Percentiles rank a stretch among this genome's conserved stretches.
phyloP scores from a whole-genome alignment of 2,329 filamentous ascomycete species.

The Fusarium floridanum region DNA sequence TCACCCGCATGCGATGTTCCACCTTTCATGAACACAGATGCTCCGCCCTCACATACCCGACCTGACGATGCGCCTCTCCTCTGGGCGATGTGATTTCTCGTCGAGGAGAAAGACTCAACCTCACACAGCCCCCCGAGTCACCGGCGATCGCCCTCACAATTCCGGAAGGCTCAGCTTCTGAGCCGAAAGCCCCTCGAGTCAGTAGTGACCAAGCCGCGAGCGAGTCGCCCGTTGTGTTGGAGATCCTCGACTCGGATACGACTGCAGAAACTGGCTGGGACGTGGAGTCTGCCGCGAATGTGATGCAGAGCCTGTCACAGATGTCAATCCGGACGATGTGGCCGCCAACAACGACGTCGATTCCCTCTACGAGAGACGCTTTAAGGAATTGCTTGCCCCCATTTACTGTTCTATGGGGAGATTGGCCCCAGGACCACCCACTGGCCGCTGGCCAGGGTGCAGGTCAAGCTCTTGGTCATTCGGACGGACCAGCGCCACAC shows the following conservation, averaged over 20 bases:
- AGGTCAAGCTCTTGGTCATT: neutral
- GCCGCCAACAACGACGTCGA: neutral
- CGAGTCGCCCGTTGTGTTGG: neutral
- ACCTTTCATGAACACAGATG: neutral
- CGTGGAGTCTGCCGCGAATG: neutral
- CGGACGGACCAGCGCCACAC: neutral
- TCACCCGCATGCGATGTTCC: neutral
- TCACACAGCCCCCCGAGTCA: neutral
- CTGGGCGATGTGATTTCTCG: neutral
- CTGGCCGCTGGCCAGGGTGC: neutral
- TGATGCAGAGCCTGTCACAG: no score
- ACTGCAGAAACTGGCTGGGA: neutral
- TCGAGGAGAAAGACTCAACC: neutral
- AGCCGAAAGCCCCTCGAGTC: neutral
- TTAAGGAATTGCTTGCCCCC: neutral
- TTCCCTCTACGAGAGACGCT: neutral
- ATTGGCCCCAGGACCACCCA: neutral
- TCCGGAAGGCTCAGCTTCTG: neutral
- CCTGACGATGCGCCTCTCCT: neutral
- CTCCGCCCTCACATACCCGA: neutral
- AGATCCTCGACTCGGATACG: neutral
- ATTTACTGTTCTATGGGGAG: neutral
- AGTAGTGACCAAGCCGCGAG: neutral
- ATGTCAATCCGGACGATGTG: neutral
- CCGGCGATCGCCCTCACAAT: neutral